Evolutionary conservation across 2,329 filamentous ascomycete genomes (phyloP).

Genomic region (Annulohypoxylon truncatum): DNA sequence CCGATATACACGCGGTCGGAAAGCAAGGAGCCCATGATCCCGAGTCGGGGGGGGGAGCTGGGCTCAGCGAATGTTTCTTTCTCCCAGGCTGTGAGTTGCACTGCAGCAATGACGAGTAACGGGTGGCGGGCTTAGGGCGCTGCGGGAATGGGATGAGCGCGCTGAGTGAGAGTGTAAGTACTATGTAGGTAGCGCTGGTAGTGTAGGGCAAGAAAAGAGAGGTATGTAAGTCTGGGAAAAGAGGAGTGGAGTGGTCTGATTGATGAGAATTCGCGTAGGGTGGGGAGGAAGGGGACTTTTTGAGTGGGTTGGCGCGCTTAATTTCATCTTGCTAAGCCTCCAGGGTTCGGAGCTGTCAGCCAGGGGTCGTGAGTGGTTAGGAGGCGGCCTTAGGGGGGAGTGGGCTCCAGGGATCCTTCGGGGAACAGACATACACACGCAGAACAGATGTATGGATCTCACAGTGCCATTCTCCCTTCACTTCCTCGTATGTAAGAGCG

Average conservation of each 20-base stretch:
- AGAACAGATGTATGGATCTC: conserved; percentile 5
- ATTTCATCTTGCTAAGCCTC: conserved; percentile 30
- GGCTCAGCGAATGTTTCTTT: conserved; percentile 22
- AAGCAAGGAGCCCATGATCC: conserved; percentile 42
- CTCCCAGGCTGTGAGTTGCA: conserved; percentile 16
- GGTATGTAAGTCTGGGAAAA: conserved; percentile 16
- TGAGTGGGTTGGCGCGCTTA: conserved; percentile 36
- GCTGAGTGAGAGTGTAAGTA: background rate
- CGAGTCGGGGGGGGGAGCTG: conserved; percentile 28
- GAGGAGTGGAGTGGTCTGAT: conserved; percentile 31
- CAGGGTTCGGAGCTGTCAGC: conserved; percentile 13
- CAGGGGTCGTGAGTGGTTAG: conserved; percentile 4
- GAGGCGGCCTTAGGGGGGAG: background rate
- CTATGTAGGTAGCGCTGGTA: background rate
- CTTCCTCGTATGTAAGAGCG: background rate
- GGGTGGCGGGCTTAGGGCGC: background rate
- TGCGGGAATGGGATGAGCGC: background rate
- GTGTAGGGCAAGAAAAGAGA: conserved; percentile 1
- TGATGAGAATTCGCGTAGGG: conserved; percentile 27
- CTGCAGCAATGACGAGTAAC: conserved; percentile 7
- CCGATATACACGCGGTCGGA: conserved; percentile 33
- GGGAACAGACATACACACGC: background rate
- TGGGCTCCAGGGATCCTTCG: conserved; percentile 11
- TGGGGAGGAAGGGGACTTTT: conserved; percentile 24
- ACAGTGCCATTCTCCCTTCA: background rate